A percentile compares a stretch with the other conserved stretches of the same genome.
These are phyloP conservation scores for Glebionis coronaria DNA, from an alignment of 129 eudicot genomes.

Conservation along the genomic window DNA sequence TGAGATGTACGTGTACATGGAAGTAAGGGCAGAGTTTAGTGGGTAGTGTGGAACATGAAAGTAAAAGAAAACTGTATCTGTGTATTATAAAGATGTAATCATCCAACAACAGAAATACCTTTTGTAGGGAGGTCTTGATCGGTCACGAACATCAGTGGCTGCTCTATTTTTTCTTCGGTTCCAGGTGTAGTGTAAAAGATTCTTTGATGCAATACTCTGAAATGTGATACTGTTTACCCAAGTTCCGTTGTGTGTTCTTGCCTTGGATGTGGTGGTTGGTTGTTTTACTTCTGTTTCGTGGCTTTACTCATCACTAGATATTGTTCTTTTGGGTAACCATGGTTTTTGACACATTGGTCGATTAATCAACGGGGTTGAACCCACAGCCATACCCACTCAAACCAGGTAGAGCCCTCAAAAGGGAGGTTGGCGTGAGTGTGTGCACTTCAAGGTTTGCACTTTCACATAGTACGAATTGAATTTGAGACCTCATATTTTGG, in stretches of 20 bases:
- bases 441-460: too few species aligned
- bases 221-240: neutral
- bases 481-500: too few species aligned
- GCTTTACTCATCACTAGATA: too few species aligned
- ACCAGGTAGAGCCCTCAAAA: too few species aligned
- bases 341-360: too few species aligned
- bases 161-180: constrained; percentile 6
- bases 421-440: too few species aligned
- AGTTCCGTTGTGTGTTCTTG: neutral
- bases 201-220: constrained; percentile 10
- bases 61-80: constrained; percentile 22
- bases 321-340: too few species aligned
- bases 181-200: constrained; percentile 16
- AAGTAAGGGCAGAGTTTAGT: constrained; percentile 25
- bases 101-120: constrained; percentile 24
- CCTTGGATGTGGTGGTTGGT: neutral
- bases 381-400: too few species aligned
- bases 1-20: constrained; percentile 59
- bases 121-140: constrained; percentile 23
- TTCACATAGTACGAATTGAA: too few species aligned
- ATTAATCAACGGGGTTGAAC: too few species aligned
- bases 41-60: constrained; percentile 15
- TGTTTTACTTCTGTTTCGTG: too few species aligned
- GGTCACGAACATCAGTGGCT: constrained; percentile 20
- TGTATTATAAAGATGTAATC: constrained; percentile 41